These are phyloP conservation scores for Papiliotrema terrestris DNA, from an alignment of 1,284 basidiomycete species.

Conservation along the genomic window DNA sequence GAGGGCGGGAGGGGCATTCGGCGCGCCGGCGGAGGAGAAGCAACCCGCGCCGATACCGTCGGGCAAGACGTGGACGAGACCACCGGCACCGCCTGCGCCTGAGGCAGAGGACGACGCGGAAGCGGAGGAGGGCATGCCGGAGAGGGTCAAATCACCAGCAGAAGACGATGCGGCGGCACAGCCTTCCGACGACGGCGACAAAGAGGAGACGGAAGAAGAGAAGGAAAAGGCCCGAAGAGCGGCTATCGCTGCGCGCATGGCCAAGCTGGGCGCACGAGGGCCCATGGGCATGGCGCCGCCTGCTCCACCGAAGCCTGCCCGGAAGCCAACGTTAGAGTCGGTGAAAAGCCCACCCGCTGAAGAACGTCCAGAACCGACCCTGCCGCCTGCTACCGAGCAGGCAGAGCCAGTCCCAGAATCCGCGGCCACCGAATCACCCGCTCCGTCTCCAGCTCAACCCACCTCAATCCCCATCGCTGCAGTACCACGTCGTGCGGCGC, in stretches of 20 bases:
- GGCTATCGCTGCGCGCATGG: constrained; percentile 53
- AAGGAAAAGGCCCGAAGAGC: constrained; percentile 48
- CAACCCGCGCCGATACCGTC: constrained; percentile 65
- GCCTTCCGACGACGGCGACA: constrained; percentile 26
- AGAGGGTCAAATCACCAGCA: constrained; percentile 17
- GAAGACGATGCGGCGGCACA: constrained; percentile 36
- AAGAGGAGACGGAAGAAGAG: constrained; percentile 44
- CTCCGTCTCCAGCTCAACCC: constrained; percentile 15
- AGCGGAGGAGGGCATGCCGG: constrained; percentile 45
- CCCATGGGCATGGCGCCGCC: constrained; percentile 46
- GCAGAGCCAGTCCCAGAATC: background rate
- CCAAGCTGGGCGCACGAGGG: constrained; percentile 50
- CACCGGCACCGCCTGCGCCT: constrained; percentile 46
- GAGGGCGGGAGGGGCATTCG: constrained; percentile 70
- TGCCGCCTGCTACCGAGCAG: background rate
- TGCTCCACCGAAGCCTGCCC: constrained; percentile 23
- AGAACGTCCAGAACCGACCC: background rate
- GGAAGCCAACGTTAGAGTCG: constrained; percentile 21
- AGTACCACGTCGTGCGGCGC: constrained; percentile 39
- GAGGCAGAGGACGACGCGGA: constrained; percentile 48
- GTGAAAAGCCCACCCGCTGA: background rate
- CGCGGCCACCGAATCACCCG: background rate
- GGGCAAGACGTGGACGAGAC: constrained; percentile 66
- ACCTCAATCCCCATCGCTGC: constrained; percentile 39
- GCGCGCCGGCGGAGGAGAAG: constrained; percentile 46